Evolutionary conservation across 495 filamentous ascomycete species (phyloP).

Genomic region (Extremus antarcticus): DNA sequence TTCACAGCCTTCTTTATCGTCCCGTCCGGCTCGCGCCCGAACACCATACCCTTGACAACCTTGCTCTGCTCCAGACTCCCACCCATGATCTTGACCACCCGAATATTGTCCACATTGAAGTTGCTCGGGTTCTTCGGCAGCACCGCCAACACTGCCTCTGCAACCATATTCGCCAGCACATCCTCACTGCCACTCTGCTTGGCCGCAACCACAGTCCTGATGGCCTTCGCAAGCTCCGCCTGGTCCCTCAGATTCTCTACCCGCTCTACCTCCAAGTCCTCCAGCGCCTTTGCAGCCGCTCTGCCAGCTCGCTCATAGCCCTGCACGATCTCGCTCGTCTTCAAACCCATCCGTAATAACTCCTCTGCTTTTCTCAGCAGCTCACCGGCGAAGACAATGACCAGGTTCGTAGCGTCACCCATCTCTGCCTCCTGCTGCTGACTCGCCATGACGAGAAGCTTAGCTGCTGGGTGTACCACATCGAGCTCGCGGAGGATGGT

Average conservation of each 20-base stretch:
- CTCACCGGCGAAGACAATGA: slow-evolving; percentile 92
- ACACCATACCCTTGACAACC: slow-evolving; percentile 98
- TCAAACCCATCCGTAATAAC: slow-evolving; percentile 85
- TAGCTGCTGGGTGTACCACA: slow-evolving; percentile 96
- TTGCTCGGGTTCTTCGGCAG: slow-evolving; percentile 94
- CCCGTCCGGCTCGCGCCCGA: slow-evolving; percentile 79
- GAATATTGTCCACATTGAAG: slow-evolving; percentile 99
- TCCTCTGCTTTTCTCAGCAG: slow-evolving; percentile 96
- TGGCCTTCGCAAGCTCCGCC: slow-evolving; percentile 83
- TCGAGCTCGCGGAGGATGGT: slow-evolving; percentile 96
- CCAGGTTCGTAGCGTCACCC: slow-evolving; percentile 96
- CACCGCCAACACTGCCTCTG: slow-evolving; percentile 87
- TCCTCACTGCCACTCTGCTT: slow-evolving; percentile 95
- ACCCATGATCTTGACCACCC: slow-evolving; percentile 99
- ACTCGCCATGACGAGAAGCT: slow-evolving; percentile 96
- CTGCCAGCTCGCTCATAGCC: slow-evolving; percentile 92
- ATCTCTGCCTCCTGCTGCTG: slow-evolving; percentile 99
- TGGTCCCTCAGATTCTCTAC: slow-evolving; percentile 70
- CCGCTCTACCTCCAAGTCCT: slow-evolving; percentile 84
- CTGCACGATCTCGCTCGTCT: slow-evolving; percentile 88
- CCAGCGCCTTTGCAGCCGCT: slow-evolving; percentile 72
- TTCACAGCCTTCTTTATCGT: slow-evolving; percentile 75
- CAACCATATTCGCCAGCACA: slow-evolving; percentile 69
- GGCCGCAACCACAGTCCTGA: slow-evolving; percentile 87
- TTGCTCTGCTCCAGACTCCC: slow-evolving; percentile 84